Conservation (phyloP, 2,329 filamentous ascomycete species). For the Pochonia chlamydosporia region DNA sequence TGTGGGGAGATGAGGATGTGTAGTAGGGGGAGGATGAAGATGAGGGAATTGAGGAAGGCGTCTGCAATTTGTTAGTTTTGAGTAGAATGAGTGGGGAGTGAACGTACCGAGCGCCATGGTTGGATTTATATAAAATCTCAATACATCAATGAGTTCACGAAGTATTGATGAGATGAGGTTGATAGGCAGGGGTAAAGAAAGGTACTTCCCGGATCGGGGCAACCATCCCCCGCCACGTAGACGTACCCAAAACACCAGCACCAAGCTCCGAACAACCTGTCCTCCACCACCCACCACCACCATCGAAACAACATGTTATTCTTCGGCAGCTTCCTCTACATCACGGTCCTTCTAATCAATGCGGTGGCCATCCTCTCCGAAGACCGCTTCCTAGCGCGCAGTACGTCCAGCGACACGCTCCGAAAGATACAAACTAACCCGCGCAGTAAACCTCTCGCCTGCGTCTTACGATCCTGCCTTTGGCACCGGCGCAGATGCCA, state of each 20-base stretch:
- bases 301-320: conserved; percentile 55
- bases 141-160: background rate
- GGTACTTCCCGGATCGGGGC: conserved; percentile 30
- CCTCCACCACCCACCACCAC: background rate
- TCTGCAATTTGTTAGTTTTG: conserved; percentile 13
- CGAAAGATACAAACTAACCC: background rate
- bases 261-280: background rate
- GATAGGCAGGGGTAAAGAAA: no score
- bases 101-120: conserved; percentile 18
- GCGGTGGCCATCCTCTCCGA: conserved; percentile 90
- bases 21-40: conserved; percentile 54
- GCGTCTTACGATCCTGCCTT: conserved; percentile 70
- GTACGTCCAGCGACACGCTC: conserved; percentile 20
- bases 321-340: conserved; percentile 66
- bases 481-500: conserved; percentile 65
- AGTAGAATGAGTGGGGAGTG: background rate
- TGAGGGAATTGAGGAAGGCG: conserved; percentile 17
- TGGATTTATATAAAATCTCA: background rate
- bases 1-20: conserved; percentile 76
- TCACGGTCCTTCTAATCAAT: conserved; percentile 84
- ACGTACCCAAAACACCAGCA: conserved; percentile 1
- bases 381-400: conserved; percentile 82
- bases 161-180: no score
- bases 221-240: conserved; percentile 22
- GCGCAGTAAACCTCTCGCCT: conserved; percentile 68